phyloP scores from a whole-genome alignment of 208 protist genomes.

The Leishmania lainsoni region DNA sequence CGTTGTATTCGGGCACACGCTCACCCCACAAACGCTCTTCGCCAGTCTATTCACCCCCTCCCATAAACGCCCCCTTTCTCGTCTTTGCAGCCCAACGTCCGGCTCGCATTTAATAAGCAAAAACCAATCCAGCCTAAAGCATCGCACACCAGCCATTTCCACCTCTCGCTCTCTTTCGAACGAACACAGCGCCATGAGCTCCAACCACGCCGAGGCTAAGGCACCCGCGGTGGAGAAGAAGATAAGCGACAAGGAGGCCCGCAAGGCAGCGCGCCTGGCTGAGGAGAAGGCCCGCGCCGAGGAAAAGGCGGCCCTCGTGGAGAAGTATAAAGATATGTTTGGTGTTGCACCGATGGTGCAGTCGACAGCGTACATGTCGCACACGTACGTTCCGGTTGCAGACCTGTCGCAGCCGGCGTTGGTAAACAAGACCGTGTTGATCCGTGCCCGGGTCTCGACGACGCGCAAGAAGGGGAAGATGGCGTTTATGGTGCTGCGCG shows the following conservation, averaged over 20 bases:
- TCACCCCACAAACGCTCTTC: too few relatives aligned
- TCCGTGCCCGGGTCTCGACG: slow-evolving; percentile 87
- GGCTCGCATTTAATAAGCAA: too few relatives aligned
- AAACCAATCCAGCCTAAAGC: background rate
- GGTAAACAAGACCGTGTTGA: slow-evolving; percentile 55
- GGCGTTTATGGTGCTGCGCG: slow-evolving; percentile 90
- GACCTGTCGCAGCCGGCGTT: slow-evolving; percentile 42
- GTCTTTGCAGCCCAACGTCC: too few relatives aligned
- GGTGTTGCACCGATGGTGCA: slow-evolving; percentile 74
- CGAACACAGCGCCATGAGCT: slow-evolving; percentile 22
- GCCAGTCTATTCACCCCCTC: too few relatives aligned
- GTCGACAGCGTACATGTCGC: slow-evolving; percentile 71
- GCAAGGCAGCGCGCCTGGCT: slow-evolving; percentile 81
- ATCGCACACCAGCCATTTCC: slow-evolving; percentile 3
- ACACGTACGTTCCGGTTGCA: slow-evolving; percentile 49
- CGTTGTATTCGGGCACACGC: too few relatives aligned
- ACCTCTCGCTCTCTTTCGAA: background rate
- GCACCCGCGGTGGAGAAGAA: slow-evolving; percentile 37
- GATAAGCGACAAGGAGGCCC: slow-evolving; percentile 80
- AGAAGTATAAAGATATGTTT: slow-evolving; percentile 79
- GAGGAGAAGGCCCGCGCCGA: slow-evolving; percentile 83
- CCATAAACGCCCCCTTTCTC: too few relatives aligned
- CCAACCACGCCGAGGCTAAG: slow-evolving; percentile 28
- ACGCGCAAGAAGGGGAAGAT: slow-evolving; percentile 93
- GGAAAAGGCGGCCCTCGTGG: slow-evolving; percentile 83